These are phyloP conservation scores for Whalleya microplaca DNA, from an alignment of 2,329 filamentous ascomycete species.

Conservation along the genomic window DNA sequence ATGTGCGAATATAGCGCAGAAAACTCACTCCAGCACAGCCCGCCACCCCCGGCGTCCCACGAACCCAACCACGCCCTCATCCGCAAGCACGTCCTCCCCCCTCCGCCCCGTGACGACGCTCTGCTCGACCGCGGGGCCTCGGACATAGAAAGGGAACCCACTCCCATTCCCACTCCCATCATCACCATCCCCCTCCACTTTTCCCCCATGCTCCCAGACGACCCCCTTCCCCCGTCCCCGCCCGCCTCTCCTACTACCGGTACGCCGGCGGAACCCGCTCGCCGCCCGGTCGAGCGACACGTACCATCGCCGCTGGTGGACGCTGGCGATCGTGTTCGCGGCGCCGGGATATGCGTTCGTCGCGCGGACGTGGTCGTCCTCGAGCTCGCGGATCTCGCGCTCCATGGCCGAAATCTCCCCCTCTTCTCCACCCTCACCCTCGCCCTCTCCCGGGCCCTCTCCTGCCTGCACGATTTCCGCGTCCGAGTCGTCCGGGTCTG, in stretches of 20 bases:
- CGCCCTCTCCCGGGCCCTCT: slow-evolving; percentile 17
- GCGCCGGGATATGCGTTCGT: slow-evolving; percentile 71
- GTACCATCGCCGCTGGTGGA: slow-evolving; percentile 71
- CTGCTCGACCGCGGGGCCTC: slow-evolving; percentile 62
- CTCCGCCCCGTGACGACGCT: slow-evolving; percentile 68
- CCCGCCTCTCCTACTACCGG: no score
- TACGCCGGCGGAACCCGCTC: slow-evolving; percentile 53
- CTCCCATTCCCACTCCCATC: neutral
- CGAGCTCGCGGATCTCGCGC: slow-evolving; percentile 47
- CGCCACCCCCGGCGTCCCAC: slow-evolving; percentile 64
- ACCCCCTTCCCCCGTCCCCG: neutral
- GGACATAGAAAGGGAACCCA: slow-evolving; percentile 63
- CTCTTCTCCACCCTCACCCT: slow-evolving; percentile 13
- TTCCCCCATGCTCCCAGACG: no score
- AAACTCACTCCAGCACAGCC: slow-evolving; percentile 43
- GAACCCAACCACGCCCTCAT: slow-evolving; percentile 63
- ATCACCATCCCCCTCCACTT: slow-evolving; percentile 1
- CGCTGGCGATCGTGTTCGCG: slow-evolving; percentile 65
- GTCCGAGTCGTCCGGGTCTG: slow-evolving; percentile 12
- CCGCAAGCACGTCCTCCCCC: slow-evolving; percentile 61
- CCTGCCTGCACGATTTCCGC: slow-evolving; percentile 28
- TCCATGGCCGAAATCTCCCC: slow-evolving; percentile 41
- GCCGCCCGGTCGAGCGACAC: slow-evolving; percentile 62
- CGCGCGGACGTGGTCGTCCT: slow-evolving; percentile 57
- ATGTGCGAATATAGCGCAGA: no score